Base-by-base conservation (phyloP, 306 rosid genomes). In the Lagenaria siceraria region DNA sequence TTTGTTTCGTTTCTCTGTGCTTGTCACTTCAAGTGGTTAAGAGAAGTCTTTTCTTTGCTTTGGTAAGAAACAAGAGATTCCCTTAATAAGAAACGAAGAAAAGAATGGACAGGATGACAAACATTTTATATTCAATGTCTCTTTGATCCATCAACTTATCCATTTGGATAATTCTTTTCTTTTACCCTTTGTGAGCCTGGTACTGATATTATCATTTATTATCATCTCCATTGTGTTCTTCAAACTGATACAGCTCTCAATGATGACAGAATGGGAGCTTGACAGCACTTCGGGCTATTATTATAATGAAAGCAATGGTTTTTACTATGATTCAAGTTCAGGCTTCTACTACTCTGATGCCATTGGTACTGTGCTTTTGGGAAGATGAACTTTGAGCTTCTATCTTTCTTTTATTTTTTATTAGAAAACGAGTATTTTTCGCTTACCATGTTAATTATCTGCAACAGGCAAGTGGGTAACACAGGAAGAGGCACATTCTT, bases 391-490 rank as follows among this genome's bases (percentile, higher is more conserved):
- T 62, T 66, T 35, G 80, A 13, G 31, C 71, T 60, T 40, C 70
- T 75, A 77, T 22, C 33, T n/a, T n/a, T n/a, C n/a, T n/a, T n/a
- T n/a, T n/a, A n/a, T n/a, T n/a, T n/a, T n/a, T n/a, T n/a, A n/a
- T n/a, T n/a, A n/a, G n/a, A n/a, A n/a, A n/a, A n/a, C n/a, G n/a
- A n/a, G 42, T 82, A 64, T 62, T 14, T 15, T 71, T 62, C 48
- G 52, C 81, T 71, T 82, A 82, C 77, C 84, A 59, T 85, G 81
- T 43, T 81, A 21, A 76, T 64, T 60, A 78, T 76, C 62, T 81
- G 83, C 81, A 76, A 87, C 92, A 92, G 99, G 96, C 25, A 95
- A 90, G 82, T 95, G 99, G 97, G 97, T 92, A 86, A 85, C 96
- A 65, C 89, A 84, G 82, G 97, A 95, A 86, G 99, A 95, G 86